phyloP scores from a whole-genome alignment of 108 stramenopile genomes.

The Pseudonitzschia delicatissima region DNA sequence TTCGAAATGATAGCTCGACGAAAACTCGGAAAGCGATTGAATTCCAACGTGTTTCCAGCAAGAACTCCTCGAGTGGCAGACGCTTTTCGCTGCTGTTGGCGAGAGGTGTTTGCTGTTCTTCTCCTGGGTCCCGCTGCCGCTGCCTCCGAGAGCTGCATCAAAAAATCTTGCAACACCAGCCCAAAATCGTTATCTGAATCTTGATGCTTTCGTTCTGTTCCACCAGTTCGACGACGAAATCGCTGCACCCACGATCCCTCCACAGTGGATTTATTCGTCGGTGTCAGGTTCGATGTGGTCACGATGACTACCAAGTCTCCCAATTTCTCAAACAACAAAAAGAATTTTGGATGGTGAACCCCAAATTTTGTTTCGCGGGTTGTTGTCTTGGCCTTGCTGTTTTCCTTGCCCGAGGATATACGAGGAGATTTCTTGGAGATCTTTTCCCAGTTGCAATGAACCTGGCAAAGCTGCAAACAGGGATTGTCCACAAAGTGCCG shows the following conservation, averaged over 20 bases:
- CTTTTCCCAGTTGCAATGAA: background rate
- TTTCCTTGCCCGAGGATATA: background rate
- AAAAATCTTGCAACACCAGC: slow-evolving; percentile 54
- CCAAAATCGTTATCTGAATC: slow-evolving; percentile 52
- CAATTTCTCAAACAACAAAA: slow-evolving; percentile 55
- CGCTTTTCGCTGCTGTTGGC: background rate
- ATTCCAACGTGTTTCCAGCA: background rate
- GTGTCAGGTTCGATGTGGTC: slow-evolving; percentile 67
- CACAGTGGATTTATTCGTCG: slow-evolving; percentile 22
- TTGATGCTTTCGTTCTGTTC: background rate
- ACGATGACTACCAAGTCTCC: slow-evolving; percentile 72
- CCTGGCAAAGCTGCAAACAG: background rate
- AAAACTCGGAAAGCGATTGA: slow-evolving; percentile 23
- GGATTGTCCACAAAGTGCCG: background rate
- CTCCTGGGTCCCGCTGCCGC: background rate
- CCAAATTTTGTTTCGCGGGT: slow-evolving; percentile 35
- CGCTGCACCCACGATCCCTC: slow-evolving; percentile 85
- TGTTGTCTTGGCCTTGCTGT: background rate
- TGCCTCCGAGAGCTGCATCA: slow-evolving; percentile 57
- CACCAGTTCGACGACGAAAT: slow-evolving; percentile 31
- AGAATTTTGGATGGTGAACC: slow-evolving; percentile 84
- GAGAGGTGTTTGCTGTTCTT: slow-evolving; percentile 12
- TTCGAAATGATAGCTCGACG: slow-evolving; percentile 43
- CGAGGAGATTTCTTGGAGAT: background rate
- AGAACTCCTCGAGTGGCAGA: slow-evolving; percentile 2